Conservation (phyloP, 306 rosid genomes). For the Phaseolus lunatus region DNA sequence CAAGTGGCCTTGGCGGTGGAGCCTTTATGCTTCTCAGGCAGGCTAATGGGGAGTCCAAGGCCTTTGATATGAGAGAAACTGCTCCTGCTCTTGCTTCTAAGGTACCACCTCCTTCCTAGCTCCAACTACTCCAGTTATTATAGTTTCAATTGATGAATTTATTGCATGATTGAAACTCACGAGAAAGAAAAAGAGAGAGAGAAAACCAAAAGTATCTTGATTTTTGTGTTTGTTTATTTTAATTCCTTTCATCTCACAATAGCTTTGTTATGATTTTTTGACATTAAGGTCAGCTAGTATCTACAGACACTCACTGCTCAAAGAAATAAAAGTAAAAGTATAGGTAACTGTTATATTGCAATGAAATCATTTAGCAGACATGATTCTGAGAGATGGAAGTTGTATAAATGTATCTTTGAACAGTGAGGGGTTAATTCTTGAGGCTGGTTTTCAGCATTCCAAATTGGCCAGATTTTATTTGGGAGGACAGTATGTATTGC, state of each 20-base stretch:
- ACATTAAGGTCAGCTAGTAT: not conserved
- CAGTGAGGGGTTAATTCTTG: not conserved
- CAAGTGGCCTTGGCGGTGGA: constrained; percentile 94
- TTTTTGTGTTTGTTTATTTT: not conserved
- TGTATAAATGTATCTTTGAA: too few species aligned
- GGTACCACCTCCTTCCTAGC: constrained; percentile 49
- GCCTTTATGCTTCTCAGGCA: constrained; percentile 74
- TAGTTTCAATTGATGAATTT: constrained; percentile 4
- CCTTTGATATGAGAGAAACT: constrained; percentile 88
- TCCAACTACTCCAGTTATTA: not conserved
- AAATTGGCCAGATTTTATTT: not conserved
- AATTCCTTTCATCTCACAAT: not conserved
- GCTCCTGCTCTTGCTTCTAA: constrained; percentile 72
- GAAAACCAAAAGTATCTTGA: too few species aligned
- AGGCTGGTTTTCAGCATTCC: not conserved
- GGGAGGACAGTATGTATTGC: not conserved
- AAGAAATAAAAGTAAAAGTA: not conserved
- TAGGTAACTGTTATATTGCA: too few species aligned
- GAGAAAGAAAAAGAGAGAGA: not conserved
- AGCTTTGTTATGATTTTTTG: not conserved
- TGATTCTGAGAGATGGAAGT: too few species aligned
- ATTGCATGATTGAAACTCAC: not conserved
- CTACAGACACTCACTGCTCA: not conserved
- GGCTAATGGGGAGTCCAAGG: constrained; percentile 58
- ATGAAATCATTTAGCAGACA: too few species aligned